These are phyloP conservation scores for Tardiomyces depauwii DNA, from an alignment of 1,139 yeast species.

Conservation along the genomic window DNA sequence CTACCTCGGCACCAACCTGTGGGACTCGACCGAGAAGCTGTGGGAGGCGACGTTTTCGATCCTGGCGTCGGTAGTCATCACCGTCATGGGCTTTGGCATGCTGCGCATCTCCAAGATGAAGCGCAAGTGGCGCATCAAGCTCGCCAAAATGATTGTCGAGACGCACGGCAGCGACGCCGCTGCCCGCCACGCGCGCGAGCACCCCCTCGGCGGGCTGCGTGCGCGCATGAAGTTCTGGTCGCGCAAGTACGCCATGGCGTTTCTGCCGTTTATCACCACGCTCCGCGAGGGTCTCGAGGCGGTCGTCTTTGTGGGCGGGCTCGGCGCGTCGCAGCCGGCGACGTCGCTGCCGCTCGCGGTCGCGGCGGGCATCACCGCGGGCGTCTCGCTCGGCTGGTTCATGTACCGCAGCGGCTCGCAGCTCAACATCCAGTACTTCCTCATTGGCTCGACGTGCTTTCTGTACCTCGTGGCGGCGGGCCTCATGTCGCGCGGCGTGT, in stretches of 20 bases:
- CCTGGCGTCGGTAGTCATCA: constrained; percentile 68
- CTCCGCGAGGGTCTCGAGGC: constrained; percentile 90
- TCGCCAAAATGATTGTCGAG: constrained; percentile 40
- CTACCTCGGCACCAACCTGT: constrained; percentile 64
- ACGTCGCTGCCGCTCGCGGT: constrained; percentile 75
- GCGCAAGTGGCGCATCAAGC: constrained; percentile 73
- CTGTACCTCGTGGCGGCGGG: constrained; percentile 83
- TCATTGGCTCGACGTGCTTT: constrained; percentile 70
- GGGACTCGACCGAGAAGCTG: constrained; percentile 72
- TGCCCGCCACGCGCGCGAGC: neutral
- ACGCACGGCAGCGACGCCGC: constrained; percentile 16
- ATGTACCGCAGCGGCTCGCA: constrained; percentile 60
- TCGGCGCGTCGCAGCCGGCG: constrained; percentile 42
- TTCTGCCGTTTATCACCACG: constrained; percentile 73
- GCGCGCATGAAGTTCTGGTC: constrained; percentile 16
- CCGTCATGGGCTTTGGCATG: constrained; percentile 83
- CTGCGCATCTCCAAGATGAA: constrained; percentile 78
- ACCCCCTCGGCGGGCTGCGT: constrained; percentile 17
- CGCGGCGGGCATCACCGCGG: constrained; percentile 64
- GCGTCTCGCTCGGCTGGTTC: constrained; percentile 50
- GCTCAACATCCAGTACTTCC: constrained; percentile 58
- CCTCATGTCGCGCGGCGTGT: constrained; percentile 77
- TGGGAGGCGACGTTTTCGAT: constrained; percentile 91
- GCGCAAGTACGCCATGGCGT: constrained; percentile 62
- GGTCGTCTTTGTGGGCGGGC: constrained; percentile 83